Evolutionary conservation across 2,329 filamentous ascomycete genomes (phyloP), one percentile per base, ranked within the genome.

Genomic region (Sphaerulina vaccinii): DNA sequence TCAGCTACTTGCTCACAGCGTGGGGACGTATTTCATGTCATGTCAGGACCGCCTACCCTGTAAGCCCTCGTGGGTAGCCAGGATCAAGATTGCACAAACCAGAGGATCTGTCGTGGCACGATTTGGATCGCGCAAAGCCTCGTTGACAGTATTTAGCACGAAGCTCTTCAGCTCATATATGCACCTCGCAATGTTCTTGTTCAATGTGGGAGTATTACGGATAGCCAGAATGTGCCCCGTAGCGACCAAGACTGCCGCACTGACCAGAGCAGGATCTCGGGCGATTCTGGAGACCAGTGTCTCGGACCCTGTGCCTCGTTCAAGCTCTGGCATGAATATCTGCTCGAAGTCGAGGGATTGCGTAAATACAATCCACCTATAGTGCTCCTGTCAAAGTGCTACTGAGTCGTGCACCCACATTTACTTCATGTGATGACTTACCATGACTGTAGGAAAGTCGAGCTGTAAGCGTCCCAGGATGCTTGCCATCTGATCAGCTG

Each of bases 111-210:
- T 54, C 2, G 39, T 49, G n/a, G 56, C 57, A 1, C 60, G 54
- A 3, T 43, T 41, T 2, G 58, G 57, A 35, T 63, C 58, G 22
- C 35, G 23, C 21, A 64, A 45, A 4, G 61, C 60, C 21, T 58
- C 57, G 35, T 65, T 64, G 50, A 65, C 61, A 10, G 54, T 36
- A 10, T 51, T 39, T 9, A 57, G 39, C 6, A 54, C 55, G 23
- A 47, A 50, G 24, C 23, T 24, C 24, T 54, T 49, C 5, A 57
- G 35, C 41, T 39, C 49, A 19, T 24, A 42, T 27, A 52, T 47
- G 7, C 49, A 47, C 4, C 32, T 6, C 16, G 32, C 32, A n/a
- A n/a, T 35, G 13, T 35, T 35, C 16, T 36, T 1, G 16, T 19
- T 24, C 53, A 49, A 27, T n/a, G n/a, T n/a, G 35, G 9, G 4